Conservation (phyloP, 352 stramenopile species). For the Aphanomyces invadans region DNA sequence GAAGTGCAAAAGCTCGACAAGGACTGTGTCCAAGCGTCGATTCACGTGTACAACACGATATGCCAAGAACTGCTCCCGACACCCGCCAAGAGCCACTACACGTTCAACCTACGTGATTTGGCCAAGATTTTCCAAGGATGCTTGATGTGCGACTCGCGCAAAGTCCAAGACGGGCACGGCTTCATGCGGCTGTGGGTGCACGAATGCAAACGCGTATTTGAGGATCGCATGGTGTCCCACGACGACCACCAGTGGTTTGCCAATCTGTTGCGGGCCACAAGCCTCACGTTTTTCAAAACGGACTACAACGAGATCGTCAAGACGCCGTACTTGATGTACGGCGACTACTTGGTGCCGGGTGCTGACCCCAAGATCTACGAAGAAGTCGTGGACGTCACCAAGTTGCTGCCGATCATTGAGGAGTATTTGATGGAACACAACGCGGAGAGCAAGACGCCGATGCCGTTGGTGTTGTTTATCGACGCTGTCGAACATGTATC, state of each 20-base stretch:
- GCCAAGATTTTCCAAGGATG: conserved; percentile 92
- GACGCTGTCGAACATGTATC: conserved; percentile 82
- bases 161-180: conserved; percentile 46
- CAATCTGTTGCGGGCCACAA: conserved; percentile 50
- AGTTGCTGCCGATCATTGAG: conserved; percentile 79
- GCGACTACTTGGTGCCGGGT: conserved; percentile 72
- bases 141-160: conserved; percentile 75
- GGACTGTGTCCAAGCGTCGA: conserved; percentile 74
- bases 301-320: conserved; percentile 77
- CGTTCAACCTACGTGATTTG: conserved; percentile 92
- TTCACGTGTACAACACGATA: conserved; percentile 89
- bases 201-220: conserved; percentile 91
- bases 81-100: conserved; percentile 92
- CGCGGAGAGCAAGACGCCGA: conserved; percentile 84
- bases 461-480: conserved; percentile 86
- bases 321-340: conserved; percentile 66
- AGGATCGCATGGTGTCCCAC: conserved; percentile 88
- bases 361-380: conserved; percentile 83
- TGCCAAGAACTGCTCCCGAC: conserved; percentile 86
- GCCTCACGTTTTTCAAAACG: conserved; percentile 67
- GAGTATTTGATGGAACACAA: conserved; percentile 89
- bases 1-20: conserved; percentile 53
- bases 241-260: conserved; percentile 90
- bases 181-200: conserved; percentile 89
- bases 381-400: conserved; percentile 78